Evolutionary conservation across 306 rosid genomes (phyloP), one percentile per base, ranked within the genome.

Genomic region (Lagenaria siceraria): DNA sequence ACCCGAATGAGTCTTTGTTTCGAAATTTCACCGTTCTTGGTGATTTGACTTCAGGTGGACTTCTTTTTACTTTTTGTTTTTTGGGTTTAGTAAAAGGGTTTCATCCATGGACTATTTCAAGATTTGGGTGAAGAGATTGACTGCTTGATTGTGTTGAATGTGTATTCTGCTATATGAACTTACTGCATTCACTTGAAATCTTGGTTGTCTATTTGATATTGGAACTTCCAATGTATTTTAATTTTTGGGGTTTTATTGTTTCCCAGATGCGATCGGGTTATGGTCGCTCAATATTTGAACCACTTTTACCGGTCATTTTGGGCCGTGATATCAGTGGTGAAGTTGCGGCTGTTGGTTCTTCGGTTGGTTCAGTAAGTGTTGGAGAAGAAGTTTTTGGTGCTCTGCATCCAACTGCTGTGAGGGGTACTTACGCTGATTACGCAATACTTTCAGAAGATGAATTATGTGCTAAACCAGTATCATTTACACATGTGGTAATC

Each of bases 331-430:
- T 95, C 10, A 95, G 99, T 74, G 99, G 99, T 12, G 97, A 92
- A 85, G 97, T 95, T 79, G 92, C 89, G 63, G 97, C 96, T 15
- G 72, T 90, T 36, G 97, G 99, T 36, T 74, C 84, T 79, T 83
- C 92, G 1, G 97, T 92, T 49, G 78, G 65, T 60, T 82, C 88
- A 24, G 76, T 92, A 71, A 80, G 74, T 59, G 86, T 89, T 10
- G 97, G 99, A 3, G 87, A 92, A 79, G 85, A 89, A 77, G 99
- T 95, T 81, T 95, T 95, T 77, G 99, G 99, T 82, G 99, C 99
- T 12, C 83, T 95, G 91, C 99, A 92, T 89, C 97, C 99, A 13
- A 95, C 99, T 80, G 97, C 99, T 10, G 63, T 90, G 18, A 89
- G 99, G 86, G 99, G 99, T 77, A 95, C 99, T 83, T 95, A 95